These are phyloP conservation scores for Bipolaris victoriae DNA, from an alignment of 2,329 filamentous ascomycete species.

Conservation along the genomic window DNA sequence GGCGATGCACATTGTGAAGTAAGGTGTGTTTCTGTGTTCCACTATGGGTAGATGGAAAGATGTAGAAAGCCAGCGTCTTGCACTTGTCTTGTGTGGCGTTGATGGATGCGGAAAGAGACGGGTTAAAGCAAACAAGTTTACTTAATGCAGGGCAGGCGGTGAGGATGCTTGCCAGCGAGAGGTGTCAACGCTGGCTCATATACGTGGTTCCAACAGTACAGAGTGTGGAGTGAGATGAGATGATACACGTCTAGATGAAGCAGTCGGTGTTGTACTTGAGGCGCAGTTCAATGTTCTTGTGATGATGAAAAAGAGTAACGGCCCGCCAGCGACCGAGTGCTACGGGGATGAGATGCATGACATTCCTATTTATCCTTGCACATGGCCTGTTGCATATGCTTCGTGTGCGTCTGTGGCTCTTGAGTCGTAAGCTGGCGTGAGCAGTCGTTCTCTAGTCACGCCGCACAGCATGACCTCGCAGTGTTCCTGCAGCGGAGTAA, in stretches of 20 bases:
- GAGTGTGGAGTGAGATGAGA: constrained; percentile 41
- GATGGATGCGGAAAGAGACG: constrained; percentile 19
- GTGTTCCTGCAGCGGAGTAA: constrained; percentile 20
- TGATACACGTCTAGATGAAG: constrained; percentile 26
- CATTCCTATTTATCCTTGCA: neutral
- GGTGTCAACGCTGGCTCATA: constrained; percentile 29
- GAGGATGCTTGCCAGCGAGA: constrained; percentile 31
- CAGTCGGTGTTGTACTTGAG: constrained; percentile 3
- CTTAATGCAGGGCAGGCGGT: constrained; percentile 31
- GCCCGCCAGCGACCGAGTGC: no score
- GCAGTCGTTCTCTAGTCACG: neutral
- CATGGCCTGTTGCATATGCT: neutral
- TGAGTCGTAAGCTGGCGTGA: neutral
- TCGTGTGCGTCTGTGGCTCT: no score
- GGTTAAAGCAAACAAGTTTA: constrained; percentile 10
- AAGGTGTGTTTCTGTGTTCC: neutral
- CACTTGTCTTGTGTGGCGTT: constrained; percentile 10
- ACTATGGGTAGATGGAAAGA: neutral
- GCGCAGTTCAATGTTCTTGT: constrained; percentile 15
- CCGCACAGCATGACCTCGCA: constrained; percentile 2
- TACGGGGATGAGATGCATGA: neutral
- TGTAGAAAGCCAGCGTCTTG: neutral
- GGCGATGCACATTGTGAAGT: constrained; percentile 54
- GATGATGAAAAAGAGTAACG: constrained; percentile 1
- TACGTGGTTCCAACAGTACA: constrained; percentile 37